Evolutionary conservation across 169 alveolate species (phyloP).

Genomic region (Babesia caballi): DNA sequence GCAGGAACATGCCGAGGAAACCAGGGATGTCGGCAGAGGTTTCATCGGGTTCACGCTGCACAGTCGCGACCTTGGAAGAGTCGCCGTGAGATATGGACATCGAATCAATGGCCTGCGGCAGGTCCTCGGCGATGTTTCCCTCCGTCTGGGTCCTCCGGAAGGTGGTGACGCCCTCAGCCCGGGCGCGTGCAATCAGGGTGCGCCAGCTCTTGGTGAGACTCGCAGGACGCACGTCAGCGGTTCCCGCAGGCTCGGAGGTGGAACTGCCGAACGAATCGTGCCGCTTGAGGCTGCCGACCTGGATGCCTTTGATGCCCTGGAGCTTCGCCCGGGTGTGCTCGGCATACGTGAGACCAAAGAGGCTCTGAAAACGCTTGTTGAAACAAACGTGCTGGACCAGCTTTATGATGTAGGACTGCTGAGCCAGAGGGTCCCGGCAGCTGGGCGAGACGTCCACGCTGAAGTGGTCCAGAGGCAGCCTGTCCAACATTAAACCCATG

Average conservation of each 20-base stretch:
- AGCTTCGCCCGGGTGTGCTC: slow-evolving; percentile 3
- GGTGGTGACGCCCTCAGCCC: background rate
- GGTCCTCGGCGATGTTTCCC: no score
- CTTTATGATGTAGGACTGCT: slow-evolving; percentile 48
- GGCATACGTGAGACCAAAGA: slow-evolving; percentile 19
- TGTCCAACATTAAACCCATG: background rate
- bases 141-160: no score
- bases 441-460: background rate
- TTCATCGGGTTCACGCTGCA: no score
- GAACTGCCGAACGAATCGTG: no score
- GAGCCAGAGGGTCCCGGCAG: slow-evolving; percentile 45
- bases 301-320: no score
- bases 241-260: background rate
- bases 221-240: background rate
- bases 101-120: no score
- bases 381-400: slow-evolving; percentile 40
- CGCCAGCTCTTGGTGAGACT: background rate
- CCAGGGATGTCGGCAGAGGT: no score
- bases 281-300: no score
- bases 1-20: background rate
- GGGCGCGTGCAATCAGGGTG: background rate
- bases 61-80: no score
- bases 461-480: background rate
- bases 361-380: slow-evolving; percentile 38
- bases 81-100: no score